These are phyloP conservation scores for Apiospora saccharicola DNA, from an alignment of 2,329 filamentous ascomycete species.

Conservation along the genomic window DNA sequence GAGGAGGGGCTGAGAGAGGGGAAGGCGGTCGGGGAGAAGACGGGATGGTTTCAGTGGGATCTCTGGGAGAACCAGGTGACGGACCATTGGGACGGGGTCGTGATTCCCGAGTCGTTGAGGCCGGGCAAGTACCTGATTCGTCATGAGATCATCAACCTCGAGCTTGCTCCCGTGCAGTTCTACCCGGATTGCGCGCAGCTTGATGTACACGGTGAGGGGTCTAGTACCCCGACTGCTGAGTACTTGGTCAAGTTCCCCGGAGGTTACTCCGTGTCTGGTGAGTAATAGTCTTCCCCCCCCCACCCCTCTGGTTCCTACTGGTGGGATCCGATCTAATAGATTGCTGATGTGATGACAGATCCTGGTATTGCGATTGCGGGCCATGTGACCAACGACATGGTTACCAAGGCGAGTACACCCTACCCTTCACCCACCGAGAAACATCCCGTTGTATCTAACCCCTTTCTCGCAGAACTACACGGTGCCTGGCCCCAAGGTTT, in stretches of 20 bases:
- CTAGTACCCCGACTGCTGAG: constrained; percentile 48
- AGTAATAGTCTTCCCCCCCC: neutral
- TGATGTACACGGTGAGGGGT: constrained; percentile 58
- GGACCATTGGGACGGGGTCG: constrained; percentile 51
- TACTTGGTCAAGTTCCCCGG: constrained; percentile 54
- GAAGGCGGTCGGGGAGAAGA: constrained; percentile 52
- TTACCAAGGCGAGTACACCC: neutral
- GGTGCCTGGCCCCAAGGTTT: constrained; percentile 20
- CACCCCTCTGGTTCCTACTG: neutral
- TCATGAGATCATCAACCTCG: constrained; percentile 63
- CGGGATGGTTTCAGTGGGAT: constrained; percentile 52
- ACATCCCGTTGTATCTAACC: neutral
- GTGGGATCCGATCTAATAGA: neutral
- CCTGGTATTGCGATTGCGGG: neutral
- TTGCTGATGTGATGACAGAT: neutral
- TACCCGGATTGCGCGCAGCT: constrained; percentile 63
- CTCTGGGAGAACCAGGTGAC: constrained; percentile 38
- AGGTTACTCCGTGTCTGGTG: neutral
- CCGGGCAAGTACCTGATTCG: constrained; percentile 64
- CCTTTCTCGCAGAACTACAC: neutral
- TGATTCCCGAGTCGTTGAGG: constrained; percentile 55
- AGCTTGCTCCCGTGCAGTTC: constrained; percentile 53
- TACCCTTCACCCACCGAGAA: too few species aligned
- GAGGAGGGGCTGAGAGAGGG: constrained; percentile 57
- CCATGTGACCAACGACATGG: neutral